Evolutionary conservation across 805 yeast genomes (phyloP).

Genomic region (Grigorovia yakushimaensis): DNA sequence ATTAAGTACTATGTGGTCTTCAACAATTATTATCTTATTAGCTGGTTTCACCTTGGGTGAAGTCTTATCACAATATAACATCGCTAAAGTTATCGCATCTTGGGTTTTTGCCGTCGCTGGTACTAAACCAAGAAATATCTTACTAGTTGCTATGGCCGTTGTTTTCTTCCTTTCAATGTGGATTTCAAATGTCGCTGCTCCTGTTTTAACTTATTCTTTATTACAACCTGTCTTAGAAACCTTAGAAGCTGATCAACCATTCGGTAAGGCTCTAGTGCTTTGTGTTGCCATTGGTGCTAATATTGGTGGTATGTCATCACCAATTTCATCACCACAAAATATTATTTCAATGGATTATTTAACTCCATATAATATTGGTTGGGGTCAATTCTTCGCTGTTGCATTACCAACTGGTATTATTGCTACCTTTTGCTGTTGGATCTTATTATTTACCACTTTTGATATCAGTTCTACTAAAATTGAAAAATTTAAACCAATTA

Average conservation of each 20-base stretch:
- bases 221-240: conserved; percentile 79
- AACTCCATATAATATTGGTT: conserved; percentile 53
- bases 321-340: conserved; percentile 94
- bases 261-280: conserved; percentile 73
- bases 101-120: conserved; percentile 72
- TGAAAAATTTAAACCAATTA: conserved; percentile 39
- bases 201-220: conserved; percentile 81
- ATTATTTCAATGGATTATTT: conserved; percentile 79
- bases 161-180: conserved; percentile 84
- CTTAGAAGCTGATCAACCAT: conserved; percentile 62
- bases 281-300: conserved; percentile 91
- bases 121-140: conserved; percentile 65
- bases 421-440: conserved; percentile 59
- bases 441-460: conserved; percentile 49
- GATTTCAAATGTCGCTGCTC: conserved; percentile 95
- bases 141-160: conserved; percentile 74
- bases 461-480: conserved; percentile 40
- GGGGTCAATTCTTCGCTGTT: conserved; percentile 91
- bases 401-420: conserved; percentile 72
- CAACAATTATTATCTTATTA: conserved; percentile 77
- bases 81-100: conserved; percentile 87
- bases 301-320: conserved; percentile 93
- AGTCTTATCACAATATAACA: conserved; percentile 79
- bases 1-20: conserved; percentile 85
- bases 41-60: conserved; percentile 96